A percentile compares a stretch with the other conserved stretches of the same genome.
Conservation (phyloP, 2,329 filamentous ascomycete genomes). For the Colletotrichum kahawae region DNA sequence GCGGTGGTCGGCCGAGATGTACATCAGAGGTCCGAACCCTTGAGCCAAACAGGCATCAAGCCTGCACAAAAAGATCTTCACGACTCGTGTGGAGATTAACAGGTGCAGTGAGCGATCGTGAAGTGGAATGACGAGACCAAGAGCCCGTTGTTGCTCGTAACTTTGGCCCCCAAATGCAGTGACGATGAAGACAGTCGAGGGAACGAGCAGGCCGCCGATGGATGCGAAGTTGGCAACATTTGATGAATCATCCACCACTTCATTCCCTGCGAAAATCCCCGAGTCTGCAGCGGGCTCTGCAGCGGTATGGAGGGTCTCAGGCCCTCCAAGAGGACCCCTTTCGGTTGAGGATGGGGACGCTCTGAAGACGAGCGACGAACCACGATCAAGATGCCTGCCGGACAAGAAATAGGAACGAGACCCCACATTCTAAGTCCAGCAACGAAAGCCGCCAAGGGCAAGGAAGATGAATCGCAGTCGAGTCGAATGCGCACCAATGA, state of each 20-base stretch:
- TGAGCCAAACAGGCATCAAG: not conserved
- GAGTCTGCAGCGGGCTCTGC: constrained; percentile 20
- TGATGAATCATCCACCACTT: constrained; percentile 7
- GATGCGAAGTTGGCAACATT: not conserved
- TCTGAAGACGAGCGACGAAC: constrained; percentile 1
- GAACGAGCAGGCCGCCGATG: not conserved
- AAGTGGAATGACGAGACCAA: not conserved
- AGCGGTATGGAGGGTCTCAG: constrained; percentile 16
- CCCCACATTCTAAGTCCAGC: constrained; percentile 1
- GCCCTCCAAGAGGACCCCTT: constrained; percentile 2
- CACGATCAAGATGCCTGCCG: constrained; percentile 9
- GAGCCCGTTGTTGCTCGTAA: not conserved
- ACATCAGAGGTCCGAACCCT: not conserved
- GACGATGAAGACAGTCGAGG: not conserved
- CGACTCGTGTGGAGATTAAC: not conserved
- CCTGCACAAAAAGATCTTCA: not conserved
- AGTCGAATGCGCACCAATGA: constrained; percentile 20
- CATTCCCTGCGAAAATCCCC: constrained; percentile 18
- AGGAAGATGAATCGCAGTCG: constrained; percentile 16
- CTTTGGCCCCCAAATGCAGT: not conserved
- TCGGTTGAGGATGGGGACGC: constrained; percentile 12
- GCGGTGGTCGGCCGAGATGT: constrained; percentile 5
- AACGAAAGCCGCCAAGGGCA: constrained; percentile 5
- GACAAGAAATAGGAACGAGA: not conserved
- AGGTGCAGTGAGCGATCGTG: not conserved